Evolutionary conservation across 768 basidiomycete genomes (phyloP).

Genomic region (Leccinum sublutescens): DNA sequence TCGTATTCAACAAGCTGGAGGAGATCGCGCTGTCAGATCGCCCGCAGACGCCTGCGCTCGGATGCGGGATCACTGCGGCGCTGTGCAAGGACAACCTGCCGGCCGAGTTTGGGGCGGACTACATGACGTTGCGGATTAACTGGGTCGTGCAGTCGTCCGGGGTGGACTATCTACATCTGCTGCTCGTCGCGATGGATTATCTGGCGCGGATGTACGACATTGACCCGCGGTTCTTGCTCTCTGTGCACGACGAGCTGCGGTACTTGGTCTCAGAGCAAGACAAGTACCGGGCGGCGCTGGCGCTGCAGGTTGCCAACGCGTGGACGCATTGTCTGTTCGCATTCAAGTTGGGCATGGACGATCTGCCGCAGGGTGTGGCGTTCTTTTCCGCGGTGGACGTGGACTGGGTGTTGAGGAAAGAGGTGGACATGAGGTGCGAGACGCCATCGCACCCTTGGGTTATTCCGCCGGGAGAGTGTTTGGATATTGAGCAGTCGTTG

Average conservation of each 20-base stretch:
- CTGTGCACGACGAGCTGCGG: slow-evolving; percentile 95
- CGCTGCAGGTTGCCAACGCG: slow-evolving; percentile 90
- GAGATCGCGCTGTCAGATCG: no score
- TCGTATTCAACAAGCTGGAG: no score
- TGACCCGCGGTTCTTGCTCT: slow-evolving; percentile 88
- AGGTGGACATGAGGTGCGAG: slow-evolving; percentile 92
- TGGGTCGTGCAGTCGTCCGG: slow-evolving; percentile 99
- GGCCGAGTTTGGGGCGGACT: no score
- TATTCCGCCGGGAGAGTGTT: slow-evolving; percentile 81
- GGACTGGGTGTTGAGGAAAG: slow-evolving; percentile 88
- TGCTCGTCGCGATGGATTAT: slow-evolving; percentile 94
- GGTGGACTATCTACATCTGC: slow-evolving; percentile 95
- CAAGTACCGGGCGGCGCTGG: slow-evolving; percentile 82
- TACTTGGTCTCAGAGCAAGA: slow-evolving; percentile 88
- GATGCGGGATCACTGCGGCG: no score
- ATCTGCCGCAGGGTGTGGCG: slow-evolving; percentile 91
- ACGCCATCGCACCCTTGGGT: slow-evolving; percentile 87
- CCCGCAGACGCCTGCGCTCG: no score
- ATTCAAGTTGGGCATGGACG: no score
- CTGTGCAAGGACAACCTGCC: no score
- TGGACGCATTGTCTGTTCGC: slow-evolving; percentile 97
- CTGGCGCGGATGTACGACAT: slow-evolving; percentile 80
- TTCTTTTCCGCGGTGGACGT: slow-evolving; percentile 98
- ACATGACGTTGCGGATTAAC: slow-evolving; percentile 96
- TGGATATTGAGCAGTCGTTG: slow-evolving; percentile 60